Evolutionary conservation across 2,329 filamentous ascomycete species (phyloP), one percentile per base, ranked within the genome.

Genomic region (Colletotrichum limetticola): DNA sequence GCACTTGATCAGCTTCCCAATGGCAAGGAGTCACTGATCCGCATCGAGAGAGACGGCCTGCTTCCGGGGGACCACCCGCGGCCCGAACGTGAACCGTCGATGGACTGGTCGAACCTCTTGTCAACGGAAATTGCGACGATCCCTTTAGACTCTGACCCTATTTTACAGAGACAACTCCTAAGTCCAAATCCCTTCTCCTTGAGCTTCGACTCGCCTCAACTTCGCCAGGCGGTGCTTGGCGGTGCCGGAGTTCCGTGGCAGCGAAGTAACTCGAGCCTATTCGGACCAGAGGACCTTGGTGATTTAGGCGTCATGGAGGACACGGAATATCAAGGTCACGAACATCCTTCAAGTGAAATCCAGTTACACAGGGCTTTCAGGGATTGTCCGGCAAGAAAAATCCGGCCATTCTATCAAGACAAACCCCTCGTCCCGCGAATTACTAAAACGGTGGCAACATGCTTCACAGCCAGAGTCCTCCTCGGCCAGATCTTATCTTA

Each of bases 401-500:
- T 16, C 26, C 28, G 9, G 4, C 11, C n/a, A 55, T 55, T 63
- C 14, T 72, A 72, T 16, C 52, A 64, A 6, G 32, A 53, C 14
- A 42, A 22, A 6, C 69, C 65, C 4, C 35, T 63, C 32, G 28
- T 22, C 5, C 55, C 42, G 12, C 37, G 53, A 16, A n/a, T 24
- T 1, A 49, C 35, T 8, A 74, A 71, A n/a, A 58, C 65, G n/a
- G 22, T 69, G 9, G 24, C 61, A 19, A 61, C 66, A 8, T 75
- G 60, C 22, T 74, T 80, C 26, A 76, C 74, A 12, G 63, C 75
- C 4, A 76, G 71, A 30, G 62, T 78, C 3, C 68, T 80, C 1
- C 42, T 75, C 16, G 76, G 79, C 6, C 78, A 79, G 37, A 28
- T 80, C 7, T 67, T 69, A 16, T 71, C 72, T 49, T 80, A 76